Base-by-base conservation (phyloP, 345 rosid genomes). In the Murraya koenigii region DNA sequence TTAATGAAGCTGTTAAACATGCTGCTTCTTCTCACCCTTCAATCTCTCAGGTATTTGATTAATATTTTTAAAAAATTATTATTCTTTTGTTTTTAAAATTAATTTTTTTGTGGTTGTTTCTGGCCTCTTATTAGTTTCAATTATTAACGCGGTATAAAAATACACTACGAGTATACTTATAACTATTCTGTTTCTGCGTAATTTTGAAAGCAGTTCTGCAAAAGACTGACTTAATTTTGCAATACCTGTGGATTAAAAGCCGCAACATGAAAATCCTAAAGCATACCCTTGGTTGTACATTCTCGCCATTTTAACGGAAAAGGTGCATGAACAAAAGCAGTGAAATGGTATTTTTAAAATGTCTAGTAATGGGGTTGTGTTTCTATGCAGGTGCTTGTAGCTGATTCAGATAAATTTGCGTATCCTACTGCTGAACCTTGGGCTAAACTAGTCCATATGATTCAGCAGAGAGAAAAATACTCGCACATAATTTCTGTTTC, bases 361-460 rank as follows among this genome's bases (percentile, higher is more conserved):
- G 14, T 44, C 41, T 20, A 36, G 9, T 79, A 28, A 25, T 63
- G n/a, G 58, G 52, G 65, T 63, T 52, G 25, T 64, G 80, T 41
- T 6, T 44, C 52, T 75, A 52, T 81, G 47, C 80, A 94, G 99
- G 97, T 96, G 13, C 92, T 96, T 82, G 88, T 91, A 33, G 98
- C 95, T 77, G 98, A 96, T 87, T 96, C 95, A 1, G 93, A 91
- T 81, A 84, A 82, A 74, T 91, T 96, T 83, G 73, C 79, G 20
- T 81, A 89, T 76, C 88, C 95, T 71, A 66, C 90, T 74, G 99
- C 98, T 23, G 98, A 96, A 80, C 90, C 97, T 39, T 96, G 97
- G 99, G 90, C 98, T 61, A 90, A 86, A 74, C 77, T 96, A 72
- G 87, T 96, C 74, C 94, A 91, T 10, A 73, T 91, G 77, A 89